Base-by-base conservation (phyloP, 495 filamentous ascomycete genomes). In the Aspergillus indologenus region DNA sequence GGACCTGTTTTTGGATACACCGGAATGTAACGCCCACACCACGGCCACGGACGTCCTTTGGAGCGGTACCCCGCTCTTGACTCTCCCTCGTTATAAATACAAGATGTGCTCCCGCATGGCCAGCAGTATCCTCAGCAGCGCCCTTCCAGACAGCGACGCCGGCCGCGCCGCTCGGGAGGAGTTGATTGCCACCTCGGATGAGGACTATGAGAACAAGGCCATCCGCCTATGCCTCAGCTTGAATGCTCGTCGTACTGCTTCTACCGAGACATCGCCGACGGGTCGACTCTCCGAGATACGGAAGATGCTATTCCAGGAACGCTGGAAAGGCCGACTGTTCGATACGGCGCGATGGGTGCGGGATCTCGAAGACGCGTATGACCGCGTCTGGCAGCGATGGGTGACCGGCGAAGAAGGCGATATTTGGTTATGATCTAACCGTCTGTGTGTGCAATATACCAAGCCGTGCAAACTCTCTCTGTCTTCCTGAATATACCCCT, bases 81-180 rank as follows among this genome's bases (percentile, higher is more conserved):
- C 94, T 0, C 80, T 92, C n/a, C 92, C 92, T n/a, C 83, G 93
- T 29, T 94, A 97, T 72, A 82, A 85, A 54, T 96, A 97, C 71
- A 99, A 99, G 77, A 99, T 99, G 94, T 98, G 95, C 73, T 95
- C 90, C 45, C 86, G 95, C 52, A 98, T 98, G 89, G 94, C 94
- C 20, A 92, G 92, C 42, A 93, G 90, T 15, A 98, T 98, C 62
- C 79, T 98, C 14, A 88, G 83, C 59, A 95, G 94, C 43, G 94
- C 94, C 2, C 76, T 98, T 8, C 92, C 95, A 0, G 85, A 84
- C 61, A 75, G 74, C 4, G 76, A 75, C 9, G 83, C 84, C 18
- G 92, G 92, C 12, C 76, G 74, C n/a, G 73, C 72, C 44, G 91
- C 90, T 0, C 86, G 86, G 5, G 68, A 74, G 50, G 91, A 94